phyloP scores from a whole-genome alignment of 2,329 filamentous ascomycete species.

The Fusarium bactridioides region DNA sequence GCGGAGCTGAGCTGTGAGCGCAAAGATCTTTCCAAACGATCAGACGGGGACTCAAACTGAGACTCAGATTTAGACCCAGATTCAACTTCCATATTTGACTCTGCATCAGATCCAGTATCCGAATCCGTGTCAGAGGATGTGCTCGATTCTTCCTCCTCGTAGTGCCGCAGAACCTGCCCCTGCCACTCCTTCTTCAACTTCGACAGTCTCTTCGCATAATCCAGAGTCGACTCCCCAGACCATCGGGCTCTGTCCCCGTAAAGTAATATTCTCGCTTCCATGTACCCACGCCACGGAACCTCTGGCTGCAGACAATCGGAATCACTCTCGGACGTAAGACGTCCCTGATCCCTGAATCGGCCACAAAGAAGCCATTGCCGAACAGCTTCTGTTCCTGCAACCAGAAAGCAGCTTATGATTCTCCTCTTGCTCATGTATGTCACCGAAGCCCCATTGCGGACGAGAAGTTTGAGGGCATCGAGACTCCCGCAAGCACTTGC shows the following conservation, averaged over 20 bases:
- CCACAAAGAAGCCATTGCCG: neutral
- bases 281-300: neutral
- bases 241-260: neutral
- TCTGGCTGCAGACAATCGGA: accelerated
- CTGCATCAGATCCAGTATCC: no score
- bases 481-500: conserved; percentile 11
- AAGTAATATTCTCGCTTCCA: neutral
- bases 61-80: no score
- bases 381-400: neutral
- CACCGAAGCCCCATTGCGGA: neutral
- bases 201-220: neutral
- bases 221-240: neutral
- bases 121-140: no score
- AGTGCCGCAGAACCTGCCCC: neutral
- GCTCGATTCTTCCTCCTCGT: no score
- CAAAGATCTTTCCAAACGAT: no score
- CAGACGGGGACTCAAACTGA: no score
- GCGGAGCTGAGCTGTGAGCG: no score
- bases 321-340: neutral
- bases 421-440: neutral
- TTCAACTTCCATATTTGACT: no score
- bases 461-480: neutral
- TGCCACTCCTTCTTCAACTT: neutral
- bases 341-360: neutral
- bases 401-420: neutral